Base-by-base conservation (phyloP, 306 rosid genomes). In the Fragaria iinumae region DNA sequence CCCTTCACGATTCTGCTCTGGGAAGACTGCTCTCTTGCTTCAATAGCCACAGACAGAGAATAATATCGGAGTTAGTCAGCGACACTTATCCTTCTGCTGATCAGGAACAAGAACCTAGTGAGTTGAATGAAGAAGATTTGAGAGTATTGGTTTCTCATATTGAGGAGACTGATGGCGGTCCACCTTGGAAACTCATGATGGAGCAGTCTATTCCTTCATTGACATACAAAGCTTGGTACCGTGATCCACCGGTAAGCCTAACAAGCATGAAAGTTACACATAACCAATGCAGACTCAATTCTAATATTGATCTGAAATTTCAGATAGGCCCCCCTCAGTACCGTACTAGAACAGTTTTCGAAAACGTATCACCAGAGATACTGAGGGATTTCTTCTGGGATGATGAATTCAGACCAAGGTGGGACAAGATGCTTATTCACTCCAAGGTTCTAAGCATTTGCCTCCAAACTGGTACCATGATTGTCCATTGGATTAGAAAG, bases 101-200 rank as follows among this genome's bases (percentile, higher is more conserved):
- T 60, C 59, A 62, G 2, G 47, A 74, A 62, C 78, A 62, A 25
- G 78, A 74, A 74, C 36, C 70, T n/a, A 44, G n/a, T 18, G 16
- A 62, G 6, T 11, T 74, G 70, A 63, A 45, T 47, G 60, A 74
- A 52, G 78, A 44, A 5, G 78, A 44, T 12, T 21, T 74, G 78
- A 47, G 44, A 45, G 69, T 41, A 17, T 59, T 73, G 77, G 11
- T 25, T 25, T 59, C 69, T 8, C 77, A 59, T 14, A 73, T 73
- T 16, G 55, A 57, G 0, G 77, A 57, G 77, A 57, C 77, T 13
- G 55, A 73, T 12, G 60, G 70, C n/a, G 47, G 78, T 18, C 60
- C 77, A 11, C 70, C 71, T 32, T 45, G 78, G 78, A 62, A 62
- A 25, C 77, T 74, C 56, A 59, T 74, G 77, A 73, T 57, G 69